Conservation (phyloP, 345 rosid genomes). For the Eucalyptus pauciflora region DNA sequence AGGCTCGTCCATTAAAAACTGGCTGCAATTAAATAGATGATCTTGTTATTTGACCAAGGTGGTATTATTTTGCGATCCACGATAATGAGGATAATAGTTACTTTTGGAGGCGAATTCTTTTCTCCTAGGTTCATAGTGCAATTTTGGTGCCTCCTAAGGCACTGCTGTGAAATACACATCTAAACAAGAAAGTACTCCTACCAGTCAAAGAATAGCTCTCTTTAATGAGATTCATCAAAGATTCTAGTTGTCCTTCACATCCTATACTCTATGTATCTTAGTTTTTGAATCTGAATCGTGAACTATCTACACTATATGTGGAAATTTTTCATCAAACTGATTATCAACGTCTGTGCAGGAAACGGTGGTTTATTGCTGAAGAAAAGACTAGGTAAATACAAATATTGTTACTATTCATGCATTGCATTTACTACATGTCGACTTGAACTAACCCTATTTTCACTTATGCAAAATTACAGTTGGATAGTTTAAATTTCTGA, state of each 20-base stretch:
- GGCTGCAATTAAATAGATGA: background rate
- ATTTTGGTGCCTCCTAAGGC: background rate
- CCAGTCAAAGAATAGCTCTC: accelerated
- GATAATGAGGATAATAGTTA: background rate
- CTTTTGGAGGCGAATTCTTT: background rate
- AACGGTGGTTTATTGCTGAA: accelerated
- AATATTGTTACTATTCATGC: background rate
- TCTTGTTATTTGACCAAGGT: accelerated
- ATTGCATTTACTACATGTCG: background rate
- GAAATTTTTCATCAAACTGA: background rate
- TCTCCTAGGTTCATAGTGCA: accelerated
- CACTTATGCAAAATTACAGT: background rate
- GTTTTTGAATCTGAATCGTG: background rate
- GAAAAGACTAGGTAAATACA: background rate
- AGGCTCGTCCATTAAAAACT: accelerated
- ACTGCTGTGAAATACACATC: background rate
- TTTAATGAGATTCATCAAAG: background rate
- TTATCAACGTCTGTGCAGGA: background rate
- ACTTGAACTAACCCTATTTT: background rate
- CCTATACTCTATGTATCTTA: background rate
- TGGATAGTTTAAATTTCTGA: background rate
- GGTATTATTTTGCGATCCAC: accelerated
- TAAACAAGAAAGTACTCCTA: accelerated
- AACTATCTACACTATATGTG: accelerated
- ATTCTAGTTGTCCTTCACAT: background rate